Evolutionary conservation across 2,329 filamentous ascomycete genomes (phyloP), one percentile per base, ranked within the genome.

Genomic region (Aspergillus piperis): DNA sequence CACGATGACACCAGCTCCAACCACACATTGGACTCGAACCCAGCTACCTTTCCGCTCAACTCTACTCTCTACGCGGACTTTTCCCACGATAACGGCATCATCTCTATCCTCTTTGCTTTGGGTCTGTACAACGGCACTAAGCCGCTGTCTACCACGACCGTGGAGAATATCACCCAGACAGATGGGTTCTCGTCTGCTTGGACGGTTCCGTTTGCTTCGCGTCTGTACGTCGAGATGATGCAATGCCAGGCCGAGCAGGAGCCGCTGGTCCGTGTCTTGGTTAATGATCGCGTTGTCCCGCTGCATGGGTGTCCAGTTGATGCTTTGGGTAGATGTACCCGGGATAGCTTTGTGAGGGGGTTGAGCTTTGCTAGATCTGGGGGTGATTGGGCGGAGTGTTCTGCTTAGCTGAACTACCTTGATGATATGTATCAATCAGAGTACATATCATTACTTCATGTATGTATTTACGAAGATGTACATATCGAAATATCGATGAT

Each of bases 161-260:
- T 72, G 11, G 65, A 83, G 77, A 78, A 83, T 47, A 80, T 84
- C 0, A 66, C 76, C 5, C 74, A 86, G 59, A 83, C 84, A 1
- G 81, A 84, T 38, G 91, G 91, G 3, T 96, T 87, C 73, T 88
- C 89, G 10, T 86, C 91, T 0, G 84, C 88, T 13, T 94, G 90
- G 88, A 85, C 86, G 0, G 91, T 96, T 17, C 90, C 93, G 0
- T 96, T 97, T 76, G 90, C 84, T 0, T 88, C 86, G 17, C 82
- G 92, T 56, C 84, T 92, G 75, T 96, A 96, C 73, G 86, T 97
- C 38, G 93, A 97, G 82, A 95, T 94, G 82, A 88, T 96, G 85
- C 77, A 76, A 42, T 97, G 93, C 2, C 79, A 64, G 38, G 53
- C 39, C 0, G 59, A 73, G 23, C 53, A 66, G 17, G 86, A 91